Base-by-base conservation (phyloP, 805 yeast genomes). In the Peterozyma toletana region DNA sequence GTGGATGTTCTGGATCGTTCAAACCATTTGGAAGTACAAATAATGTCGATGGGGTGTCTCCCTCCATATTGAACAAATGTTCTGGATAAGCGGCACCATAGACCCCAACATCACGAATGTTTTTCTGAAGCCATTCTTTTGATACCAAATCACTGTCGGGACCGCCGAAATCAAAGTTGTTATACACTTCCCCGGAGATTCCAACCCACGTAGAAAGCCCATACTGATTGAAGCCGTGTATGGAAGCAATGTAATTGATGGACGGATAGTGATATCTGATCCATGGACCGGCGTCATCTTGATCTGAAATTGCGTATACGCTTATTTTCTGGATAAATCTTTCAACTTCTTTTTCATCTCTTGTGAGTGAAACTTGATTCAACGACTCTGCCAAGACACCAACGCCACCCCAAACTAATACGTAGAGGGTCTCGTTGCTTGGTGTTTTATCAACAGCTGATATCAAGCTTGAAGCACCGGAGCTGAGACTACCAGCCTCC, bases 201-300 rank as follows among this genome's bases (percentile, higher is more conserved):
- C 64, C 64, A 21, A 56, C 55, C 66, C 66, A 61, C 1, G 60
- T 48, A 4, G 61, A 40, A 14, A 48, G 42, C 6, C 59, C 57
- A 44, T 61, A 61, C 36, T 52, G 57, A 40, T 56, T 59, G 47
- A 54, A 59, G 1, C 56, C 62, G 38, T 54, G 59, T 16, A 56
- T 37, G 2, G 64, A 58, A 1, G 54, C 52, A 38, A 60, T 55
- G 38, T 56, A 59, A 33, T 46, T 48, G 9, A 60, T 40, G 16
- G 40, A 29, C 11, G 64, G 64, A 42, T 51, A 61, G 16, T 52
- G 35, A 38, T 38, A 42, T 46, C 66, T 51, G 33, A 61, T 57
- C 64, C 64, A 61, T 13, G 58, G 54, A 11, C 64, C 64, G 9
- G 59, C 46, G 46, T 59, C 52, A 39, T 61, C 66, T 45, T 61